Conservation (phyloP, 768 basidiomycete species). For the Podaxis sp. region DNA sequence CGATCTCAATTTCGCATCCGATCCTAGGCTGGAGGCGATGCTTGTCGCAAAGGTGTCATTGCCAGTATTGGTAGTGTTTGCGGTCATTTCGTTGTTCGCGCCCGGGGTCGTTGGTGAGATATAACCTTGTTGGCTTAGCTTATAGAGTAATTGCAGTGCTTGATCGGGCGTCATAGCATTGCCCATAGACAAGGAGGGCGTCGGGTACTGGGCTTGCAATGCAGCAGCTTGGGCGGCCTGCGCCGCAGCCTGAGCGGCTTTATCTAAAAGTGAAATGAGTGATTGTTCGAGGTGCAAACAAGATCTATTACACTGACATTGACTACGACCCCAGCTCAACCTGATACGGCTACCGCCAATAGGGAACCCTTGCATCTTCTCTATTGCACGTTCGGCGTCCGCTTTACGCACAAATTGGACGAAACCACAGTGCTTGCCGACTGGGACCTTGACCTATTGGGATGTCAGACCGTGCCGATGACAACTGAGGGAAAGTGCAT, state of each 20-base stretch:
- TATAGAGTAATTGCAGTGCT: slow-evolving; percentile 60
- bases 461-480: slow-evolving; percentile 4
- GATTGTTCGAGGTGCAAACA: slow-evolving; percentile 6
- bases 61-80: slow-evolving; percentile 15
- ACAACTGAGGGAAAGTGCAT: slow-evolving; percentile 27
- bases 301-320: slow-evolving; percentile 56
- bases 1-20: slow-evolving; percentile 16
- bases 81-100: neutral
- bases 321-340: slow-evolving; percentile 91
- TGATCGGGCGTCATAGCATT: slow-evolving; percentile 58
- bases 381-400: slow-evolving; percentile 90
- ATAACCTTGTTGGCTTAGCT: slow-evolving; percentile 45
- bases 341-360: slow-evolving; percentile 91
- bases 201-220: slow-evolving; percentile 44
- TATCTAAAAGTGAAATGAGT: slow-evolving; percentile 48
- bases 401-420: slow-evolving; percentile 92
- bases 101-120: slow-evolving; percentile 12
- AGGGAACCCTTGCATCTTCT: slow-evolving; percentile 96
- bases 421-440: slow-evolving; percentile 94
- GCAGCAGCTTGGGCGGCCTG: slow-evolving; percentile 79
- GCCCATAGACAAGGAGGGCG: slow-evolving; percentile 22
- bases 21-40: slow-evolving; percentile 20
- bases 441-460: slow-evolving; percentile 88
- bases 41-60: slow-evolving; percentile 5
- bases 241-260: slow-evolving; percentile 88